Conservation (phyloP, 768 basidiomycete species). For the Melanogaster broomeanus region DNA sequence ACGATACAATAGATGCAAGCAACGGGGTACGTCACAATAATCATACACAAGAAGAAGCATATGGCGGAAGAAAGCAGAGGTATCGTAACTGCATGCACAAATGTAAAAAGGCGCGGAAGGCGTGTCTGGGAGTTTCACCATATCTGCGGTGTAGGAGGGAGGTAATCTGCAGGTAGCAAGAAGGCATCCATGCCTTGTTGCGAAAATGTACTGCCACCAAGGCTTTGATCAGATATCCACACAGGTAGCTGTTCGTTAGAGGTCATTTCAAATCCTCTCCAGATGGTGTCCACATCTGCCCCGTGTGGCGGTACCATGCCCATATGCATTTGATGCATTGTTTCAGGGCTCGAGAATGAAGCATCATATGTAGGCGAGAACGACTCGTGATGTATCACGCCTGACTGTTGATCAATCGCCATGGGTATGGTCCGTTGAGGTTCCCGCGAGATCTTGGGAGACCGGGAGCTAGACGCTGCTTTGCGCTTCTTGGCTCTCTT, state of each 20-base stretch:
- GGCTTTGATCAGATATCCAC: slow-evolving; percentile 83
- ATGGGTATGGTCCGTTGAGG: slow-evolving; percentile 49
- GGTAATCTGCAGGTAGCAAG: slow-evolving; percentile 72
- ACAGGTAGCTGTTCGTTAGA: slow-evolving; percentile 77
- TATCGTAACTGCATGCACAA: slow-evolving; percentile 10
- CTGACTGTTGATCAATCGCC: slow-evolving; percentile 44
- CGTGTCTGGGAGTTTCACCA: slow-evolving; percentile 48
- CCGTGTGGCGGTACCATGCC: slow-evolving; percentile 25
- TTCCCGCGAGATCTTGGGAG: slow-evolving; percentile 61
- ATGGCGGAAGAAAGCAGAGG: slow-evolving; percentile 18
- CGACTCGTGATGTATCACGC: slow-evolving; percentile 44
- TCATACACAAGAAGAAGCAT: slow-evolving; percentile 26
- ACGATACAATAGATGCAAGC: slow-evolving; percentile 14
- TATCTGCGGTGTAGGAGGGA: slow-evolving; percentile 71
- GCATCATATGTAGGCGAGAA: slow-evolving; percentile 62
- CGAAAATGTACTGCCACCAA: slow-evolving; percentile 73
- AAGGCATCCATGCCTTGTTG: slow-evolving; percentile 88
- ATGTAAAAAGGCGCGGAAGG: neutral
- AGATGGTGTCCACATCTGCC: slow-evolving; percentile 62
- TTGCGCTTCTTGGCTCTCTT: slow-evolving; percentile 71
- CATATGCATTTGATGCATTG: slow-evolving; percentile 33
- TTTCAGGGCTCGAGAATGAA: slow-evolving; percentile 35
- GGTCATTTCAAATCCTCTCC: slow-evolving; percentile 73
- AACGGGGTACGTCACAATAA: slow-evolving; percentile 16
- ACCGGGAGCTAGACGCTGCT: slow-evolving; percentile 54